Evolutionary conservation across 192 early-diverging fungal genomes (phyloP).

Genomic region (Geranomyces michiganensis): DNA sequence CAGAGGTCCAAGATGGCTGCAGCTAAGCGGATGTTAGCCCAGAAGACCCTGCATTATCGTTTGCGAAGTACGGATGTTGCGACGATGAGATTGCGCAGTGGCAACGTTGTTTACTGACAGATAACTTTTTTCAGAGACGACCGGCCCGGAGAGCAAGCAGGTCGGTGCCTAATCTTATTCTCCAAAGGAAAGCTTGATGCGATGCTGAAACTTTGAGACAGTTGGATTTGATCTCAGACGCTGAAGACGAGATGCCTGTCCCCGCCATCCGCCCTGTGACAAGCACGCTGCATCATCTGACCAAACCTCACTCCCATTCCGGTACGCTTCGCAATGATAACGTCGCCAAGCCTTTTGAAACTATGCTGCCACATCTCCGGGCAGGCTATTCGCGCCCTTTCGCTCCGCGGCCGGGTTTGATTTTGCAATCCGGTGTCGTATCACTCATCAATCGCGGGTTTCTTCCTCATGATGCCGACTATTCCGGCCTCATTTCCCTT

Average conservation of each 20-base stretch:
- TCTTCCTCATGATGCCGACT: slow-evolving; percentile 25
- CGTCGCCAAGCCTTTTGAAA: slow-evolving; percentile 8
- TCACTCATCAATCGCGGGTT: slow-evolving; percentile 31
- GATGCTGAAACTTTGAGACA: not conserved
- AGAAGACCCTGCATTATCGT: not conserved
- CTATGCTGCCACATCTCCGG: slow-evolving; percentile 30
- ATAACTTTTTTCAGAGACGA: not conserved
- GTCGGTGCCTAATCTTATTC: not conserved
- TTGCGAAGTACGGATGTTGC: slow-evolving; percentile 4
- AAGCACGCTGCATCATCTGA: not conserved
- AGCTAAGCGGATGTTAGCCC: not conserved
- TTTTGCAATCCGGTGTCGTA: slow-evolving; percentile 8
- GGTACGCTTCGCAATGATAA: slow-evolving; percentile 2
- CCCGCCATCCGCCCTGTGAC: slow-evolving; percentile 5
- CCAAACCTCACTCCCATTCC: not conserved
- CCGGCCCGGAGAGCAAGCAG: not conserved
- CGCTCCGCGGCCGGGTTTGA: not conserved
- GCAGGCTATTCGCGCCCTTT: not conserved
- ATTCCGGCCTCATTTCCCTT: slow-evolving; percentile 9
- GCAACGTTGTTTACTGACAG: not conserved
- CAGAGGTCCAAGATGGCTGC: not conserved
- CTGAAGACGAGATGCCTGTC: not conserved
- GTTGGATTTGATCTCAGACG: too few relatives aligned
- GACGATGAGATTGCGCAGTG: too few relatives aligned
- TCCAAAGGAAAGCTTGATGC: not conserved